Conservation (phyloP, 148 eudicot genomes). For the Rhododendron simsii region DNA sequence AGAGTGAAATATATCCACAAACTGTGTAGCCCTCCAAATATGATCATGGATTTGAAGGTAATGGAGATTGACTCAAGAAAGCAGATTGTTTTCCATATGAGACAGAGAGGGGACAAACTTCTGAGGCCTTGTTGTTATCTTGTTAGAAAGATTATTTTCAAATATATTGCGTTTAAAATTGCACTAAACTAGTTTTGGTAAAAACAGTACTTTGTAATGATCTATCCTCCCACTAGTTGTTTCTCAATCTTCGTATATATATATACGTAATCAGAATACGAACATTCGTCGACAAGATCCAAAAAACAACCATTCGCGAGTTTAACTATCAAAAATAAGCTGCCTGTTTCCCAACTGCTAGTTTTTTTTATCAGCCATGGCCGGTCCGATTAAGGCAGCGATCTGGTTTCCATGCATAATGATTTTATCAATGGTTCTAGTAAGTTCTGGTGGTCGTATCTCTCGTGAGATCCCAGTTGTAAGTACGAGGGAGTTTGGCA, state of each 20-base stretch:
- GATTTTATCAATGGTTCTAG: neutral
- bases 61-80: neutral
- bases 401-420: neutral
- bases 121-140: neutral
- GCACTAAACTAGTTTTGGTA: neutral
- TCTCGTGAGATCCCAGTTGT: neutral
- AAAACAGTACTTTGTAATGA: neutral
- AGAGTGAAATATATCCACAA: neutral
- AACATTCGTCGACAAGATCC: neutral
- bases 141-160: neutral
- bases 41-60: neutral
- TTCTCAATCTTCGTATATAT: neutral
- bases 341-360: neutral
- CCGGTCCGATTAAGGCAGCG: too few relatives aligned
- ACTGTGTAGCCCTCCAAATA: neutral
- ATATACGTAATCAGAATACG: neutral
- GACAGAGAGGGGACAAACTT: neutral
- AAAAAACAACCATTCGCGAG: neutral
- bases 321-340: neutral
- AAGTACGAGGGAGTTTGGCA: neutral
- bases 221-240: neutral
- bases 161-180: neutral
- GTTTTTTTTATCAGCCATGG: neutral
- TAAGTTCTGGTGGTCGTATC: neutral
- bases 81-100: neutral